Conservation (phyloP, 257 asterid genomes). For the Catharanthus roseus region DNA sequence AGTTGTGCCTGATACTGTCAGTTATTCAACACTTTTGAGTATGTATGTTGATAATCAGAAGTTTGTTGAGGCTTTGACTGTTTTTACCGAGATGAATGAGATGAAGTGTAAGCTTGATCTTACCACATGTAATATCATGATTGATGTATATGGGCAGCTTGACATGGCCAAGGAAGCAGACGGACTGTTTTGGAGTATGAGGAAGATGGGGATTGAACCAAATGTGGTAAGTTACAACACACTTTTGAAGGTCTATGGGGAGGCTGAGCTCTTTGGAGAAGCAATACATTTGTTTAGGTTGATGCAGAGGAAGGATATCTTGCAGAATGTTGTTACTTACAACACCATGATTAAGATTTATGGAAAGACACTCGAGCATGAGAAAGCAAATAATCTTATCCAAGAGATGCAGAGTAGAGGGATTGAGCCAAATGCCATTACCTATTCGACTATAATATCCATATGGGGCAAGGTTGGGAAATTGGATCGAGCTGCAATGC, state of each 20-base stretch:
- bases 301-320: constrained; percentile 89
- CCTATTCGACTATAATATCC: constrained; percentile 86
- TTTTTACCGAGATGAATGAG: constrained; percentile 78
- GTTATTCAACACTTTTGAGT: constrained; percentile 74
- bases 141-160: constrained; percentile 90
- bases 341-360: constrained; percentile 91
- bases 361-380: constrained; percentile 90
- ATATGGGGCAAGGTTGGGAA: constrained; percentile 92
- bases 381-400: constrained; percentile 85
- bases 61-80: constrained; percentile 72
- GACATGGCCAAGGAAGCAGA: constrained; percentile 96
- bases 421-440: constrained; percentile 79
- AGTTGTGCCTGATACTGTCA: constrained; percentile 69
- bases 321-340: constrained; percentile 85
- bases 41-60: constrained; percentile 70
- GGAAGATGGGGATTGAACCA: constrained; percentile 77
- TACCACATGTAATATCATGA: constrained; percentile 87
- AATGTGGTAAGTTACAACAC: constrained; percentile 88
- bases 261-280: constrained; percentile 92
- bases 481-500: constrained; percentile 73
- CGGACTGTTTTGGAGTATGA: constrained; percentile 88
- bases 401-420: constrained; percentile 78
- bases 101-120: constrained; percentile 57
- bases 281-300: constrained; percentile 87
- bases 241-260: constrained; percentile 80